These are phyloP conservation scores for Curvularia eragrostidis DNA, from an alignment of 2,329 filamentous ascomycete species.

Conservation along the genomic window DNA sequence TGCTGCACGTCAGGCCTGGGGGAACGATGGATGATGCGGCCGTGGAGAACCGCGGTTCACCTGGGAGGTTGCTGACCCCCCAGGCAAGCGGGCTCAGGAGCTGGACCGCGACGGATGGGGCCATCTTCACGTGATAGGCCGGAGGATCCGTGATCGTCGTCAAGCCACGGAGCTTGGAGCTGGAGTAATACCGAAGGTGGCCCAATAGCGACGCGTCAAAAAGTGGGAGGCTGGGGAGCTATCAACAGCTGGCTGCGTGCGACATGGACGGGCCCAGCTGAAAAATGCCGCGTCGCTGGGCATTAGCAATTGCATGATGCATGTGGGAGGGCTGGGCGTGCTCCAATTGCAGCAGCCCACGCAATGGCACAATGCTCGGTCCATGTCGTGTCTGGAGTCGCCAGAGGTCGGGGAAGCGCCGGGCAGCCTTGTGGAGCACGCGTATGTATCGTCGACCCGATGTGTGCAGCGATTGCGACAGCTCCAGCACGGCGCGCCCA, in stretches of 20 bases:
- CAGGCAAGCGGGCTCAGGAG: constrained; percentile 1
- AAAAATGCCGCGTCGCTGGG: constrained; percentile 29
- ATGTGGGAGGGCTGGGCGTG: constrained; percentile 22
- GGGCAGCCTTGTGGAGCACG: constrained; percentile 23
- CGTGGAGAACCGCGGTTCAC: constrained; percentile 22
- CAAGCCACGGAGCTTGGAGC: constrained; percentile 19
- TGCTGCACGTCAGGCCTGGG: constrained; percentile 20
- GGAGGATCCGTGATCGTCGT: constrained; percentile 22
- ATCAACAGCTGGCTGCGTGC: constrained; percentile 22
- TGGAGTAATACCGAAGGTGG: constrained; percentile 14
- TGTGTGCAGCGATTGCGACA: constrained; percentile 15
- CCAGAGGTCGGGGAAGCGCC: constrained; percentile 25
- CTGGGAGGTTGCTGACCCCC: constrained; percentile 1
- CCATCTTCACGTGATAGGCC: constrained; percentile 21
- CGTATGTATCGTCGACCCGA: not conserved
- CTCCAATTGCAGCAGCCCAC: constrained; percentile 47
- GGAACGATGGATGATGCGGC: constrained; percentile 14
- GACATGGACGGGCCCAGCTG: constrained; percentile 40
- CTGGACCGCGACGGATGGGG: constrained; percentile 12
- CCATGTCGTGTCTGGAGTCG: constrained; percentile 17
- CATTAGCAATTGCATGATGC: constrained; percentile 36
- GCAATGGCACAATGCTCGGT: constrained; percentile 26
- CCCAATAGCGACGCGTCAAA: constrained; percentile 33
- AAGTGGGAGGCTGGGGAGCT: constrained; percentile 37
- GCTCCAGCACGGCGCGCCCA: constrained; percentile 18